Conservation (phyloP, 2,329 filamentous ascomycete species). For the Apiospora rasikravindrae region DNA sequence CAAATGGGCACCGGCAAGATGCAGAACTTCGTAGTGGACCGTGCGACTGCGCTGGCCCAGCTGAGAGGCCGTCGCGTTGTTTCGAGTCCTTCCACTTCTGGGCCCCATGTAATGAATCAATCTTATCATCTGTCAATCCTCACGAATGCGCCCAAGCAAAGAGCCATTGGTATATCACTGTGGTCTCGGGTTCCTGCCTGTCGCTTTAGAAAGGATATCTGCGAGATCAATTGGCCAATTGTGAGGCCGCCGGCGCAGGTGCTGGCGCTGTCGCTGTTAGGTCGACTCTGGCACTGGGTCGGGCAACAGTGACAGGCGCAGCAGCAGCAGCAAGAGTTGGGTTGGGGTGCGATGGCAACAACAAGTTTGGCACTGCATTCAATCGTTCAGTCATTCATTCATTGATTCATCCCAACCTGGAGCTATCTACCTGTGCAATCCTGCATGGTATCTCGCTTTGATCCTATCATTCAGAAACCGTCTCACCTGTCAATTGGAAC, state of each 20-base stretch:
- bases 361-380: background rate
- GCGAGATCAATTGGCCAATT: slow-evolving; percentile 18
- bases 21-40: background rate
- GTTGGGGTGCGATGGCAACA: slow-evolving; percentile 2
- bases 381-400: background rate
- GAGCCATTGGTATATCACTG: slow-evolving; percentile 3
- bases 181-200: slow-evolving; percentile 18
- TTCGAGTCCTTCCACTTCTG: background rate
- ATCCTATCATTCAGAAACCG: slow-evolving; percentile 7
- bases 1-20: background rate
- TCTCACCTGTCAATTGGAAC: slow-evolving; percentile 10
- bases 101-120: background rate
- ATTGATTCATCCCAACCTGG: background rate
- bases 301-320: slow-evolving; percentile 25
- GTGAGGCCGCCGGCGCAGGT: slow-evolving; percentile 18
- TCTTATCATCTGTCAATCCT: background rate
- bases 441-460: background rate
- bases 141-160: background rate
- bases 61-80: slow-evolving; percentile 3
- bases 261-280: slow-evolving; percentile 27
- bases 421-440: background rate
- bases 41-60: slow-evolving; percentile 10
- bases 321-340: background rate
- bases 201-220: slow-evolving; percentile 23
- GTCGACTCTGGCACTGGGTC: slow-evolving; percentile 23